Percentiles rank a stretch among this genome's conserved stretches.
These are phyloP conservation scores for Albophoma yamanashiensis DNA, from an alignment of 2,329 filamentous ascomycete genomes.

Conservation along the genomic window DNA sequence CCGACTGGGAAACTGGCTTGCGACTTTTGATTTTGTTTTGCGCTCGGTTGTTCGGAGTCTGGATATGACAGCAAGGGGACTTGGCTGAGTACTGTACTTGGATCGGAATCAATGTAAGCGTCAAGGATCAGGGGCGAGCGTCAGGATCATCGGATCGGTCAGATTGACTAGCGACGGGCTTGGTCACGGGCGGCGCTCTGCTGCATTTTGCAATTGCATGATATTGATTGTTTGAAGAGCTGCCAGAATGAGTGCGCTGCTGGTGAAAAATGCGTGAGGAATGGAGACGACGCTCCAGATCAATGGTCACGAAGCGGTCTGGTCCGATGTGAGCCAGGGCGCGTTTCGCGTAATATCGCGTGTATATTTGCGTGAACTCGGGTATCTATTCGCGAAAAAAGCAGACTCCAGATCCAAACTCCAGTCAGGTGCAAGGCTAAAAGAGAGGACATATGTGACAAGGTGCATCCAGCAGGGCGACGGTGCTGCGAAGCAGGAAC, in stretches of 20 bases:
- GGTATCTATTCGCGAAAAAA: slow-evolving; percentile 1
- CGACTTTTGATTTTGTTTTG: not conserved
- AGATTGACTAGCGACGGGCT: not conserved
- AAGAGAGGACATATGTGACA: not conserved
- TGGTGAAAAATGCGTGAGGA: not conserved
- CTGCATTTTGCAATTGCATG: not conserved
- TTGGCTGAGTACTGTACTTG: not conserved
- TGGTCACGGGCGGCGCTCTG: not conserved
- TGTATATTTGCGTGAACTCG: not conserved
- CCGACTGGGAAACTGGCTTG: not conserved
- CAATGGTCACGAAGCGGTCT: not conserved
- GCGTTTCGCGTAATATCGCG: not conserved
- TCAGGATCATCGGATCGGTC: not conserved
- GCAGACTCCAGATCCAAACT: not conserved
- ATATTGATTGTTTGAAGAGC: not conserved
- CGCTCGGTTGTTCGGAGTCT: slow-evolving; percentile 15
- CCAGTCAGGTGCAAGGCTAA: not conserved
- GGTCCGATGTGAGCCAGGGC: not conserved
- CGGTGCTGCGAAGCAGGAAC: no score
- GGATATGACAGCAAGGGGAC: slow-evolving; percentile 7
- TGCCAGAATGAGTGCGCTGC: no score
- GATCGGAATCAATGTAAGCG: not conserved
- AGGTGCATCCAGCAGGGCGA: not conserved
- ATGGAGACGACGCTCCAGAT: not conserved
- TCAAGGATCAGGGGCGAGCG: not conserved